A percentile compares a stretch with the other conserved stretches of the same genome.
phyloP scores from a whole-genome alignment of 495 filamentous ascomycete genomes.

The Penicillium odoratum region DNA sequence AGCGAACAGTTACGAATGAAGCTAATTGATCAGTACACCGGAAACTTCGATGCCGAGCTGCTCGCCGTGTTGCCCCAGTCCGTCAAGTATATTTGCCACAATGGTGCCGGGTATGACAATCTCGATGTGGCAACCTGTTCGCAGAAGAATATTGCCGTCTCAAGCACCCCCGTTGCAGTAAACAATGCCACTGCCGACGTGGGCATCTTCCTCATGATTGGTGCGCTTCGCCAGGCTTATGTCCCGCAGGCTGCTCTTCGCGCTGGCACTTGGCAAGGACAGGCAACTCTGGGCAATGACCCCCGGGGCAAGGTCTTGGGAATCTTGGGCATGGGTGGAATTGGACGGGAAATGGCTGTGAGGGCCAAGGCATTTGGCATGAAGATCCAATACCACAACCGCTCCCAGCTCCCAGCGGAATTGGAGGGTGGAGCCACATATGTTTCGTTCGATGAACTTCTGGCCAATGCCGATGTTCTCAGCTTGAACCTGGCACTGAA shows the following conservation, averaged over 20 bases:
- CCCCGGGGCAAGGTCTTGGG: slow-evolving; percentile 73
- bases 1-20: neutral
- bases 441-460: slow-evolving; percentile 67
- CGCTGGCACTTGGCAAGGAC: slow-evolving; percentile 54
- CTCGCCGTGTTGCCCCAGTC: slow-evolving; percentile 60
- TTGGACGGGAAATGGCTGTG: slow-evolving; percentile 70
- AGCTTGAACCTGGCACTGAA: slow-evolving; percentile 76
- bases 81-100: slow-evolving; percentile 79
- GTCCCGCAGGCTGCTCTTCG: slow-evolving; percentile 61
- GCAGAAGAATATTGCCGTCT: slow-evolving; percentile 59
- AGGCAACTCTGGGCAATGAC: slow-evolving; percentile 59
- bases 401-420: slow-evolving; percentile 53
- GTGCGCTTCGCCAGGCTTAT: slow-evolving; percentile 65
- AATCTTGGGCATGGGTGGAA: slow-evolving; percentile 85
- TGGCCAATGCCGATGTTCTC: slow-evolving; percentile 68
- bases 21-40: slow-evolving; percentile 49
- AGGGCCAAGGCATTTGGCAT: slow-evolving; percentile 70
- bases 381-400: slow-evolving; percentile 72
- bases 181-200: slow-evolving; percentile 71
- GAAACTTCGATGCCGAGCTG: slow-evolving; percentile 60
- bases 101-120: slow-evolving; percentile 85
- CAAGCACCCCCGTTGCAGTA: slow-evolving; percentile 67
- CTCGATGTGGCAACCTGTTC: slow-evolving; percentile 72
- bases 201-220: slow-evolving; percentile 70
- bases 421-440: slow-evolving; percentile 60